Percentiles rank a stretch among this genome's conserved stretches.
These are phyloP conservation scores for Chlorella sp. DNA, from an alignment of 139 green algal genomes.

Conservation along the genomic window DNA sequence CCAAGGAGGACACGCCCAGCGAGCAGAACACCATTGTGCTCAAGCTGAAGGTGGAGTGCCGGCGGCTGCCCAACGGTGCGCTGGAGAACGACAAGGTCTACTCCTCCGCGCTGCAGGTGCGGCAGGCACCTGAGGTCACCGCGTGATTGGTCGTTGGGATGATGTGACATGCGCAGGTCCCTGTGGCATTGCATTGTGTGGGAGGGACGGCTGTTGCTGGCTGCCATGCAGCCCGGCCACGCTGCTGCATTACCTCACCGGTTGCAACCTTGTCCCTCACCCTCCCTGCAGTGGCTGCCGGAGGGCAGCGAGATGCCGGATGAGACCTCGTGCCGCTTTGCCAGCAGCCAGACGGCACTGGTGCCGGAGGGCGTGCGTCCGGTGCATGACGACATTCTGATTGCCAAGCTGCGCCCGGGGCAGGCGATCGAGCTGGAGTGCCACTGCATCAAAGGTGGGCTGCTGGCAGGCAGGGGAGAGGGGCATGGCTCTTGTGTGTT, in stretches of 20 bases:
- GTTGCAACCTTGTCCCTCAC: neutral
- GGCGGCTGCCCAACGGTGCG: constrained; percentile 33
- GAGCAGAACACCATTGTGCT: constrained; percentile 83
- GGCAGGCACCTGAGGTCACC: too few species aligned
- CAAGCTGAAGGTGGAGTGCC: constrained; percentile 67
- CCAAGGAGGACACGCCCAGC: constrained; percentile 38
- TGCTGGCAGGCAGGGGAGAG: neutral
- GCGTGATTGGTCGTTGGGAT: too few species aligned
- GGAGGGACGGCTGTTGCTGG: too few species aligned
- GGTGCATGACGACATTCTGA: constrained; percentile 89
- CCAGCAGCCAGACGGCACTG: constrained; percentile 55
- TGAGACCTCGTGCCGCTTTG: constrained; percentile 82
- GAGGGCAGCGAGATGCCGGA: constrained; percentile 87
- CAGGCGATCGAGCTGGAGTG: constrained; percentile 92
- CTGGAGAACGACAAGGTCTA: constrained; percentile 58
- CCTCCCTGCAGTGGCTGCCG: constrained; percentile 83
- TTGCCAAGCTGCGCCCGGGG: constrained; percentile 89
- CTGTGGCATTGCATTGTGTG: too few species aligned
- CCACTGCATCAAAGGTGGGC: constrained; percentile 83
- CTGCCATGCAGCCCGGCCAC: too few species aligned
- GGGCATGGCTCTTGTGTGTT: neutral
- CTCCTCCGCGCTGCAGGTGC: constrained; percentile 5
- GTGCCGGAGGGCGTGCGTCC: constrained; percentile 32
- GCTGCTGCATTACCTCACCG: too few species aligned
- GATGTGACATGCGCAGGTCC: too few species aligned